Conservation (phyloP, 345 rosid genomes). For the Rhizophora apiculata region DNA sequence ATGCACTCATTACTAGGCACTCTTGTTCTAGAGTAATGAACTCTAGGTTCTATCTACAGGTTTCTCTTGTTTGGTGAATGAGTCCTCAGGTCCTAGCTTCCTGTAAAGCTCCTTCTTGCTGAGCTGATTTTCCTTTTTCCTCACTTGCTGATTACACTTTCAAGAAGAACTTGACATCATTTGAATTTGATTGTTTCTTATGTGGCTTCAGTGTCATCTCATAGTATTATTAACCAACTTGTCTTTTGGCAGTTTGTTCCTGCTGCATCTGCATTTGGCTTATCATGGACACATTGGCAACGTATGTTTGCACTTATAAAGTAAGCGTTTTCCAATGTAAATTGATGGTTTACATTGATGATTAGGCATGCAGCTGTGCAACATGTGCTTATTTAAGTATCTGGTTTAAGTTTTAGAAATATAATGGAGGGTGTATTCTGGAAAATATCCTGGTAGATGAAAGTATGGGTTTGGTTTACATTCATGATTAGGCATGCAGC, state of each 20-base stretch:
- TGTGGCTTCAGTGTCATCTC: neutral
- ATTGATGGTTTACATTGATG: neutral
- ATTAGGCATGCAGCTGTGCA: neutral
- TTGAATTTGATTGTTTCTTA: neutral
- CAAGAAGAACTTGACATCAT: neutral
- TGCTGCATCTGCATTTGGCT: constrained; percentile 64
- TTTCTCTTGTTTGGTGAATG: constrained; percentile 5
- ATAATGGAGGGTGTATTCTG: neutral
- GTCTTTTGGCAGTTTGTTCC: constrained; percentile 60
- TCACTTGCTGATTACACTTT: neutral
- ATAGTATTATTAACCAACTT: constrained; percentile 4
- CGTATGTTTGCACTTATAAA: constrained; percentile 54
- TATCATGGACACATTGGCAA: constrained; percentile 72
- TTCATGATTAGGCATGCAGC: neutral
- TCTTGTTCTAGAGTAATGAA: neutral
- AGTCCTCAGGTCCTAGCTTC: neutral
- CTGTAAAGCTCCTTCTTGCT: neutral
- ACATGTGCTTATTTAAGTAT: neutral
- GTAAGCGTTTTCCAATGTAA: constrained; percentile 35
- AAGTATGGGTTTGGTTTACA: no score
- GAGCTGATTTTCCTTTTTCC: neutral
- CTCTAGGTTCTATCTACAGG: neutral
- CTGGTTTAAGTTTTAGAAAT: neutral
- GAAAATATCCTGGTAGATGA: neutral
- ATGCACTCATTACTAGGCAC: neutral